phyloP scores from a whole-genome alignment of 345 rosid genomes.

The Heritiera littoralis region DNA sequence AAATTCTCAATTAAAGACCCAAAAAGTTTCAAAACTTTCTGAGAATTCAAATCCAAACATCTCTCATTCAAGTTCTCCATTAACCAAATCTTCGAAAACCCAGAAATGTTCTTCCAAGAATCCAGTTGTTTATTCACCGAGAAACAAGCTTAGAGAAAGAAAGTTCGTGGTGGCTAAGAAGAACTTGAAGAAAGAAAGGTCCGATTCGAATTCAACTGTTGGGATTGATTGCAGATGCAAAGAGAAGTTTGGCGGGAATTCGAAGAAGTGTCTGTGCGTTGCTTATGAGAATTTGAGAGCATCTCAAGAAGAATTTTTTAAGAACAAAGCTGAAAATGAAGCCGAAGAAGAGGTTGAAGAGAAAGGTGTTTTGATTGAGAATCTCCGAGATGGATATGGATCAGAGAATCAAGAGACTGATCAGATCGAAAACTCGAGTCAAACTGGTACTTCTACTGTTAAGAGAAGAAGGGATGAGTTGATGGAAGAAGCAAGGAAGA shows the following conservation, averaged over 20 bases:
- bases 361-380: conserved; percentile 32
- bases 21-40: conserved; percentile 26
- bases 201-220: conserved; percentile 29
- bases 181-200: conserved; percentile 52
- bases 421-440: conserved; percentile 26
- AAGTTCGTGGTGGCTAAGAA: conserved; percentile 83
- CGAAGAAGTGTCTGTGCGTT: conserved; percentile 70
- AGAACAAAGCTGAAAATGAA: conserved; percentile 34
- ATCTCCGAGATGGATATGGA: conserved; percentile 27
- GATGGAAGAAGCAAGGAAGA: conserved; percentile 66
- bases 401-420: conserved; percentile 25
- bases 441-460: conserved; percentile 42
- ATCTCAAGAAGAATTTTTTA: conserved; percentile 81
- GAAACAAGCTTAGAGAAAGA: conserved; percentile 71
- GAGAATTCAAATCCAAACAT: conserved; percentile 83
- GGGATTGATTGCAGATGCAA: conserved; percentile 55
- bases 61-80: conserved; percentile 50
- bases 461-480: conserved; percentile 80
- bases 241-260: conserved; percentile 51
- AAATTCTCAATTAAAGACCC: conserved; percentile 37
- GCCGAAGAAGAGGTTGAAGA: conserved; percentile 32
- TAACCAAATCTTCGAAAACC: conserved; percentile 54
- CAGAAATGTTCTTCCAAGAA: conserved; percentile 42
- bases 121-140: conserved; percentile 45
- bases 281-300: conserved; percentile 77